Percentiles rank a stretch among this genome's conserved stretches.
phyloP scores from a whole-genome alignment of 2,329 filamentous ascomycete species.

The Colletotrichum paranaense region DNA sequence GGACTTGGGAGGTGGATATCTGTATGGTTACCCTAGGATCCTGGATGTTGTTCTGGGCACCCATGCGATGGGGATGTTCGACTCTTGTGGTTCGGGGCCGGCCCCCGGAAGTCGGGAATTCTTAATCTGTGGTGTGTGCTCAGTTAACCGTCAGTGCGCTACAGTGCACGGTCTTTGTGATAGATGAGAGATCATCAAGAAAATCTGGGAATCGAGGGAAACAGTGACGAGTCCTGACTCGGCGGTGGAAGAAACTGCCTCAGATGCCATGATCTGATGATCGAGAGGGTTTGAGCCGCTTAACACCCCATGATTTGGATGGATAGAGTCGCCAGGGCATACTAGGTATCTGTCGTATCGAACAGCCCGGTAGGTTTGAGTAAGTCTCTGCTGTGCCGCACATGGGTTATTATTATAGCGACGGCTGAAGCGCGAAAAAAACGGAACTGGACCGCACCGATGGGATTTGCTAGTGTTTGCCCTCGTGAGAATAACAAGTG shows the following conservation, averaged over 20 bases:
- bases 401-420: background rate
- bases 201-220: slow-evolving; percentile 1
- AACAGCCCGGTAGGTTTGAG: background rate
- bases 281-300: background rate
- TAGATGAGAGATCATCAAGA: slow-evolving; percentile 6
- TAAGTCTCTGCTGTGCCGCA: background rate
- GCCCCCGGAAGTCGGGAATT: slow-evolving; percentile 12
- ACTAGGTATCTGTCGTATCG: background rate
- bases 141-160: background rate
- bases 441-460: slow-evolving; percentile 15
- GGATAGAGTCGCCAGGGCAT: background rate
- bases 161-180: slow-evolving; percentile 13
- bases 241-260: background rate
- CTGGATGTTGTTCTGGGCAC: background rate
- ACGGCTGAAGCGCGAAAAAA: slow-evolving; percentile 3
- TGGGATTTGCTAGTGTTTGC: background rate
- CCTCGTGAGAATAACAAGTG: background rate
- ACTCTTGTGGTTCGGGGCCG: slow-evolving; percentile 11
- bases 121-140: background rate
- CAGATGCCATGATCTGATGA: background rate
- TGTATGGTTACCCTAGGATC: background rate
- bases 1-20: slow-evolving; percentile 6
- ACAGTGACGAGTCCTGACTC: background rate
- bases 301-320: too few species aligned
- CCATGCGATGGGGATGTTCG: slow-evolving; percentile 6